Conservation (phyloP, 2,329 filamentous ascomycete species). For the Aureobasidium sp. region DNA sequence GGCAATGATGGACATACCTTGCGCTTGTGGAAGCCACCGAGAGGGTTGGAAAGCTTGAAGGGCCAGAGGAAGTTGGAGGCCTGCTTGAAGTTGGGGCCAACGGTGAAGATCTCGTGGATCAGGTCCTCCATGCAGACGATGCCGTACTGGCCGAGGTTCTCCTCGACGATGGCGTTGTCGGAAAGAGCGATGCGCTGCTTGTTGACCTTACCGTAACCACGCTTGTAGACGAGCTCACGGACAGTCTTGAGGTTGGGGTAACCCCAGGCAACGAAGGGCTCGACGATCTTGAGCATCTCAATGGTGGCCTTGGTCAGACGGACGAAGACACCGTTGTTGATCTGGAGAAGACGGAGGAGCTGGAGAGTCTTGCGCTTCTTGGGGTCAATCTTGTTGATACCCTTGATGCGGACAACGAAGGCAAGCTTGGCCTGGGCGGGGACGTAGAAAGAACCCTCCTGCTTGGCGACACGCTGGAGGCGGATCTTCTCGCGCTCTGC, state of each 20-base stretch:
- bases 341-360: slow-evolving; percentile 98
- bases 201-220: slow-evolving; percentile 89
- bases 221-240: slow-evolving; percentile 99
- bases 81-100: slow-evolving; percentile 98
- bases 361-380: slow-evolving; percentile 99
- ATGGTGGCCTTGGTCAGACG: slow-evolving; percentile 94
- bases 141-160: slow-evolving; percentile 93
- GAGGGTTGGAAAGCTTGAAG: slow-evolving; percentile 99
- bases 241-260: slow-evolving; percentile 99
- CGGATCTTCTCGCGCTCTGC: slow-evolving; percentile 97
- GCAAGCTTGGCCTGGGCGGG: slow-evolving; percentile 91
- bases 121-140: slow-evolving; percentile 99
- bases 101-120: slow-evolving; percentile 98
- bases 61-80: slow-evolving; percentile 99
- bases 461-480: slow-evolving; percentile 80
- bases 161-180: slow-evolving; percentile 97
- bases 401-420: slow-evolving; percentile 99
- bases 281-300: slow-evolving; percentile 96
- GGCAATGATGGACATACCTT: background rate
- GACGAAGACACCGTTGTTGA: slow-evolving; percentile 99
- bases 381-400: slow-evolving; percentile 99
- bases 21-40: slow-evolving; percentile 53
- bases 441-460: slow-evolving; percentile 89
- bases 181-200: slow-evolving; percentile 96
- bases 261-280: slow-evolving; percentile 98